phyloP scores from a whole-genome alignment of 2,329 filamentous ascomycete genomes.

The Alternaria brassicae region DNA sequence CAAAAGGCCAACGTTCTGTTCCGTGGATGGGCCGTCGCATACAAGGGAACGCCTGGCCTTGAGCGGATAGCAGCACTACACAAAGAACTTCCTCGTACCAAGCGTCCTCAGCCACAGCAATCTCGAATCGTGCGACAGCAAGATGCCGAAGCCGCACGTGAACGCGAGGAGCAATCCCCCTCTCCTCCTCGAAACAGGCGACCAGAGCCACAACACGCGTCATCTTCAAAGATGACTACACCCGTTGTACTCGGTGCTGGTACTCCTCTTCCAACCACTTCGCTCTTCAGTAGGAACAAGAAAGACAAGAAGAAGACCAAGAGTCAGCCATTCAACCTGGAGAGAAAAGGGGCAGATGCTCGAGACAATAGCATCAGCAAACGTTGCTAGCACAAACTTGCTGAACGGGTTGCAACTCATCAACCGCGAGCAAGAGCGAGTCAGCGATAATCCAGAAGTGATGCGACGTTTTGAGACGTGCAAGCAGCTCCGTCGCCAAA shows the following conservation, averaged over 20 bases:
- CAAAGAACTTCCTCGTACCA: conserved; percentile 66
- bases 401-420: conserved; percentile 86
- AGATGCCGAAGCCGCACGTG: conserved; percentile 72
- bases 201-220: conserved; percentile 35
- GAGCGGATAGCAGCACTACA: conserved; percentile 82
- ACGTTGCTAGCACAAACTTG: conserved; percentile 89
- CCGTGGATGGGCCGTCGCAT: conserved; percentile 82
- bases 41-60: conserved; percentile 81
- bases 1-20: conserved; percentile 89
- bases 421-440: conserved; percentile 85
- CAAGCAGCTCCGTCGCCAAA: conserved; percentile 82
- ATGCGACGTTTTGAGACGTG: conserved; percentile 82
- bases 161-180: conserved; percentile 62
- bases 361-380: conserved; percentile 84
- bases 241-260: conserved; percentile 38
- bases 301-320: conserved; percentile 62
- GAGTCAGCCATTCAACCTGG: conserved; percentile 76
- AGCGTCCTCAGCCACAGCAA: conserved; percentile 71
- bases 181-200: conserved; percentile 38
- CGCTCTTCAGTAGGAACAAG: conserved; percentile 61
- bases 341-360: conserved; percentile 90
- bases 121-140: conserved; percentile 86
- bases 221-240: conserved; percentile 38
- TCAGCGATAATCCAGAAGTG: conserved; percentile 82
- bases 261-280: conserved; percentile 57